A percentile compares a stretch with the other conserved stretches of the same genome.
phyloP scores from a whole-genome alignment of 129 eudicot genomes.

The Ambrosia artemisiifolia region DNA sequence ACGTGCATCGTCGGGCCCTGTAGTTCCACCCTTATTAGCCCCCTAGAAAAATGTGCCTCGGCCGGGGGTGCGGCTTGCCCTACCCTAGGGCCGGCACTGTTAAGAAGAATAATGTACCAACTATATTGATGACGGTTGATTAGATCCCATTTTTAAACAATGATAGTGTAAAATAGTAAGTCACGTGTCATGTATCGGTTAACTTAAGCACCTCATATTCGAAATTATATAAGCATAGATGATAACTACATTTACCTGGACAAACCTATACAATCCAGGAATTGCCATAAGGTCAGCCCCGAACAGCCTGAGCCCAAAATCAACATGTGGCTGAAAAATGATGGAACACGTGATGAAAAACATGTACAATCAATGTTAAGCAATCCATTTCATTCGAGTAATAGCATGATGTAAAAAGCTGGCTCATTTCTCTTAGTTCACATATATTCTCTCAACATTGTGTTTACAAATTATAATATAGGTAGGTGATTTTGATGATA shows the following conservation, averaged over 20 bases:
- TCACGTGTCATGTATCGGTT: background rate
- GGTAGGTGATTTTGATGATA: too few species aligned
- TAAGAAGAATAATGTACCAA: background rate
- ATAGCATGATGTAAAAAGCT: too few species aligned
- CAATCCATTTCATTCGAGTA: background rate
- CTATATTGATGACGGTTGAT: background rate
- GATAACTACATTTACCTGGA: conserved; percentile 56
- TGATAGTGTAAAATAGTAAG: background rate
- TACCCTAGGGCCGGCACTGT: too few species aligned
- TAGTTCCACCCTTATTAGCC: too few species aligned
- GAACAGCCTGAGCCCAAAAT: conserved; percentile 80
- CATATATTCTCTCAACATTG: background rate
- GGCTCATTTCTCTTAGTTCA: too few species aligned
- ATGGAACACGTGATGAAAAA: background rate
- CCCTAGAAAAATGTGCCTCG: too few species aligned
- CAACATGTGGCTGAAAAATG: conserved; percentile 87
- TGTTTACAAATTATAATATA: background rate
- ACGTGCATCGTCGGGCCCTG: too few species aligned
- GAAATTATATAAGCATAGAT: background rate
- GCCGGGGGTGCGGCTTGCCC: too few species aligned
- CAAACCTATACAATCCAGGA: conserved; percentile 82
- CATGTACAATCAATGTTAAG: background rate
- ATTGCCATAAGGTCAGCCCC: conserved; percentile 99
- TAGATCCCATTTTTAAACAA: background rate
- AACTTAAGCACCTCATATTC: background rate